Percentiles rank a stretch among this genome's conserved stretches.
phyloP scores from a whole-genome alignment of 805 yeast species.

The Tetrapisispora phaffii region DNA sequence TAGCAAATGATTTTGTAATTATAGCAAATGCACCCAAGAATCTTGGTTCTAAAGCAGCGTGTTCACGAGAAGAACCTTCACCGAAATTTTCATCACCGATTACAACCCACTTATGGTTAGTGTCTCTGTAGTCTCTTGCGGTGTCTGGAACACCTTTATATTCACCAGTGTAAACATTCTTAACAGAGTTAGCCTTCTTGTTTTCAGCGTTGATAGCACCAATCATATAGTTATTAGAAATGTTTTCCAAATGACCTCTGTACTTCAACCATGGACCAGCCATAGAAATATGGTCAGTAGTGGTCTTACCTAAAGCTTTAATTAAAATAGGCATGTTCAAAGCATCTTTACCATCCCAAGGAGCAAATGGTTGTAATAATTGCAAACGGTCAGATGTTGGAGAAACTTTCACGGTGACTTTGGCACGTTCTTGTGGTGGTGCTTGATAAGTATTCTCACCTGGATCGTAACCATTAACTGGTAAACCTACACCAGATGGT shows the following conservation, averaged over 20 bases:
- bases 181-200: slow-evolving; percentile 84
- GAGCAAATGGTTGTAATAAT: slow-evolving; percentile 81
- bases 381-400: slow-evolving; percentile 96
- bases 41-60: slow-evolving; percentile 99
- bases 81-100: slow-evolving; percentile 98
- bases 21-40: slow-evolving; percentile 97
- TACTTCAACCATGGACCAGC: slow-evolving; percentile 99
- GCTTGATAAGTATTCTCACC: slow-evolving; percentile 96
- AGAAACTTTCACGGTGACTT: slow-evolving; percentile 63
- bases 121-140: slow-evolving; percentile 88
- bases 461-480: slow-evolving; percentile 77
- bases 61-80: slow-evolving; percentile 99
- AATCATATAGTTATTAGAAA: slow-evolving; percentile 97
- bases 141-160: slow-evolving; percentile 95
- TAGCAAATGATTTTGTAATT: slow-evolving; percentile 94
- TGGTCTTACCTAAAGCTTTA: slow-evolving; percentile 94
- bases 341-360: slow-evolving; percentile 97
- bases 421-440: slow-evolving; percentile 79
- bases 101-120: slow-evolving; percentile 91
- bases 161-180: slow-evolving; percentile 85
- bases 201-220: slow-evolving; percentile 98
- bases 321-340: slow-evolving; percentile 82
- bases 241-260: slow-evolving; percentile 99
- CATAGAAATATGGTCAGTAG: slow-evolving; percentile 98
- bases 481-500: slow-evolving; percentile 87